Percentiles rank a stretch among this genome's conserved stretches.
These are phyloP conservation scores for Afroboletus lepidellus DNA, from an alignment of 1,284 basidiomycete genomes.

Conservation along the genomic window DNA sequence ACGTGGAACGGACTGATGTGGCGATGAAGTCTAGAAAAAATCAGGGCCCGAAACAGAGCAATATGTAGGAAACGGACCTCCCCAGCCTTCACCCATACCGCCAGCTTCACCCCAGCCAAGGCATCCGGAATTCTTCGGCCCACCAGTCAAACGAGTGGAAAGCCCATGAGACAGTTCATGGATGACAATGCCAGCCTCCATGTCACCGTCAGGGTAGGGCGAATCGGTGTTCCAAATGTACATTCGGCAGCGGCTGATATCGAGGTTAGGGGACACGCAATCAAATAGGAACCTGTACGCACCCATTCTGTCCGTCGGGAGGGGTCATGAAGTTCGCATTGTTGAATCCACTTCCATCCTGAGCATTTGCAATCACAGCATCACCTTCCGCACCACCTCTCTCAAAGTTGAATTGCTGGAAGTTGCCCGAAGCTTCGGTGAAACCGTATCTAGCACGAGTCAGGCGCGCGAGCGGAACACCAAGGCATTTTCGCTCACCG, in stretches of 20 bases:
- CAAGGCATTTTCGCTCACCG: slow-evolving; percentile 36
- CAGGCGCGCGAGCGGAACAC: slow-evolving; percentile 18
- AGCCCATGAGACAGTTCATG: slow-evolving; percentile 90
- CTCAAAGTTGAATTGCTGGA: slow-evolving; percentile 96
- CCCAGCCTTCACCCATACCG: slow-evolving; percentile 97
- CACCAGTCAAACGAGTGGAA: slow-evolving; percentile 91
- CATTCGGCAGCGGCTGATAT: slow-evolving; percentile 88
- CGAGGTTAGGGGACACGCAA: background rate
- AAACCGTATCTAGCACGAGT: slow-evolving; percentile 68
- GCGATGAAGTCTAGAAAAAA: slow-evolving; percentile 68
- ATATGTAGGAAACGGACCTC: slow-evolving; percentile 44
- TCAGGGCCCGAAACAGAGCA: slow-evolving; percentile 1
- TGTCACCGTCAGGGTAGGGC: slow-evolving; percentile 91
- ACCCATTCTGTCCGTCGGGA: slow-evolving; percentile 63
- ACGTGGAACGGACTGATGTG: slow-evolving; percentile 77
- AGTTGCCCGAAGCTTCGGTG: slow-evolving; percentile 90
- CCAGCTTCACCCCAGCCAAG: slow-evolving; percentile 95
- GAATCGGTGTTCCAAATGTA: slow-evolving; percentile 91
- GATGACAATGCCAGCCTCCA: slow-evolving; percentile 93
- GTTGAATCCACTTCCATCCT: slow-evolving; percentile 92
- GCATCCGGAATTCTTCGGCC: slow-evolving; percentile 89
- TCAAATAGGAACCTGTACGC: slow-evolving; percentile 6
- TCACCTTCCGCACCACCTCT: slow-evolving; percentile 85
- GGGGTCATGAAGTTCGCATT: slow-evolving; percentile 86
- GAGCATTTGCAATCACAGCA: slow-evolving; percentile 91